Percentiles rank a stretch among this genome's conserved stretches.
Conservation (phyloP, 805 yeast species). For the Schizosaccharomyces cryophilus region DNA sequence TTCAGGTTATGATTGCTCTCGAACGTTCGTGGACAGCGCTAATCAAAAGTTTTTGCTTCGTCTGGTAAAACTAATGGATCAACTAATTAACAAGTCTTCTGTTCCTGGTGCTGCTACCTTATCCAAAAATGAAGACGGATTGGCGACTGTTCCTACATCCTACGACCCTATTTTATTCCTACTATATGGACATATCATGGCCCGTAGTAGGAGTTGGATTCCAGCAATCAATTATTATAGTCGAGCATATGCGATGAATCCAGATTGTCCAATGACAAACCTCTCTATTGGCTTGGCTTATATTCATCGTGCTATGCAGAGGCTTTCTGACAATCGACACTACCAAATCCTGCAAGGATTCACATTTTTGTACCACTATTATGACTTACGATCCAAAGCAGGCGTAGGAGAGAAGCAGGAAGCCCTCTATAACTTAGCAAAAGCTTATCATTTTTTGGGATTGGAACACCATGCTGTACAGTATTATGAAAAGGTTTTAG, state of each 20-base stretch:
- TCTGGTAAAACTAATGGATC: slow-evolving; percentile 73
- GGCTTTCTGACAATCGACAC: slow-evolving; percentile 67
- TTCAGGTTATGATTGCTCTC: slow-evolving; percentile 33
- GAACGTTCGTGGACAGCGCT: slow-evolving; percentile 45
- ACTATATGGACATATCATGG: slow-evolving; percentile 57
- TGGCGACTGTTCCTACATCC: slow-evolving; percentile 3
- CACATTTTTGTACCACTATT: slow-evolving; percentile 51
- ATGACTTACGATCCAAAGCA: slow-evolving; percentile 20
- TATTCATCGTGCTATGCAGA: slow-evolving; percentile 74
- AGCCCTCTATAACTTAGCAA: slow-evolving; percentile 56
- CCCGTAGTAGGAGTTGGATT: slow-evolving; percentile 57
- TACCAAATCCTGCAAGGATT: slow-evolving; percentile 72
- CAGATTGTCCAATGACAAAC: slow-evolving; percentile 57
- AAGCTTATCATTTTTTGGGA: slow-evolving; percentile 67
- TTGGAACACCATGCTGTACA: slow-evolving; percentile 45
- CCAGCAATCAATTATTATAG: slow-evolving; percentile 60
- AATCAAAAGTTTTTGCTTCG: slow-evolving; percentile 78
- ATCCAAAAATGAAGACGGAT: slow-evolving; percentile 3
- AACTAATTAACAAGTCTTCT: slow-evolving; percentile 26
- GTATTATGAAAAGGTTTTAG: slow-evolving; percentile 48
- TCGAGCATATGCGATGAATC: slow-evolving; percentile 40
- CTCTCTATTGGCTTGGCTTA: slow-evolving; percentile 56
- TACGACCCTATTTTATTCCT: slow-evolving; percentile 42
- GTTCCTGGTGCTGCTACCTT: slow-evolving; percentile 7
- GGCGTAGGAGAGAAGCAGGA: slow-evolving; percentile 38